phyloP scores from a whole-genome alignment of 2,329 filamentous ascomycete species.

The Penicillium sp. region DNA sequence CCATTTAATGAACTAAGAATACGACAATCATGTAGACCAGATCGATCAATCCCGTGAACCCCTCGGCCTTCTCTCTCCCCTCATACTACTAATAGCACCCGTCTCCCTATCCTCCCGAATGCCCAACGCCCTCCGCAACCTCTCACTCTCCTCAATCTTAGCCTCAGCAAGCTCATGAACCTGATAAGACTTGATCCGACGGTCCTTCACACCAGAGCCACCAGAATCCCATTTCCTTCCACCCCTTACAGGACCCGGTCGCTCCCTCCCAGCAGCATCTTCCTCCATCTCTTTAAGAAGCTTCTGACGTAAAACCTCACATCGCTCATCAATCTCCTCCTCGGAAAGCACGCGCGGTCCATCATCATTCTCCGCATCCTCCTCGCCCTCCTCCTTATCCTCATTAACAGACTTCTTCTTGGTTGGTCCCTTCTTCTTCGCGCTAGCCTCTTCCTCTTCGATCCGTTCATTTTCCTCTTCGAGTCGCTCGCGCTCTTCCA shows the following conservation, averaged over 20 bases:
- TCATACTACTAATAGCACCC: slow-evolving; percentile 57
- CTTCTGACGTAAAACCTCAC: slow-evolving; percentile 64
- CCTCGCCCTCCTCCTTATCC: slow-evolving; percentile 8
- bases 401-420: slow-evolving; percentile 52
- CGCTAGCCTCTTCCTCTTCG: slow-evolving; percentile 62
- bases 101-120: slow-evolving; percentile 85
- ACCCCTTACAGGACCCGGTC: neutral
- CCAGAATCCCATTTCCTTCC: neutral
- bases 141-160: slow-evolving; percentile 93
- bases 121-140: slow-evolving; percentile 79
- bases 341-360: slow-evolving; percentile 59
- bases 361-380: slow-evolving; percentile 23
- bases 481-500: slow-evolving; percentile 84
- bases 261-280: slow-evolving; percentile 32
- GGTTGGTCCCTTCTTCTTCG: slow-evolving; percentile 69
- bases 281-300: slow-evolving; percentile 60
- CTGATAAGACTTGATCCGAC: slow-evolving; percentile 78
- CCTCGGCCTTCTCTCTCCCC: slow-evolving; percentile 21
- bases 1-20: neutral
- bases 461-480: slow-evolving; percentile 72
- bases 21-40: neutral
- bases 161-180: slow-evolving; percentile 95
- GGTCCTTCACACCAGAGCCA: slow-evolving; percentile 21
- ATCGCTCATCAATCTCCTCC: slow-evolving; percentile 82
- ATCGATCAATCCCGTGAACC: neutral